Conservation (phyloP, 2,329 filamentous ascomycete genomes). For the Bipolaris zeicola region DNA sequence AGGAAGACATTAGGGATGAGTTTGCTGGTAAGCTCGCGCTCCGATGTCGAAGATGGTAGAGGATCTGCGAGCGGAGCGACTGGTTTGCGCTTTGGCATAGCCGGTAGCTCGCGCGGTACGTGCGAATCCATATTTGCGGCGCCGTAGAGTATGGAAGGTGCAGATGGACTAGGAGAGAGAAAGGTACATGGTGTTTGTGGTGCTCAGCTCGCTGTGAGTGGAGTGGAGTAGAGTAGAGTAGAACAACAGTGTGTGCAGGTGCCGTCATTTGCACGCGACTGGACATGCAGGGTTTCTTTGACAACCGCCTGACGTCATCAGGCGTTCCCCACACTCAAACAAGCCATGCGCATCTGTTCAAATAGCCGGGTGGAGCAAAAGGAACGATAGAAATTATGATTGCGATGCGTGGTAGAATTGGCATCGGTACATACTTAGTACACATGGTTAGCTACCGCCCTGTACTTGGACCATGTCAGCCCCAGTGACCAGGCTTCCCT, state of each 20-base stretch:
- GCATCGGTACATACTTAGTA: too few species aligned
- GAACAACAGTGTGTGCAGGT: conserved; percentile 1
- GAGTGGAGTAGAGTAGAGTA: too few species aligned
- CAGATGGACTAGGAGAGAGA: neutral
- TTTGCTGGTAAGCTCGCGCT: conserved; percentile 20
- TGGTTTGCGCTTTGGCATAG: conserved; percentile 19
- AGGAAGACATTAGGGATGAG: conserved; percentile 23
- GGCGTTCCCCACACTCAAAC: neutral
- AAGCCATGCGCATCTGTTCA: neutral
- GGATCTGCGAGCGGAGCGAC: conserved; percentile 10
- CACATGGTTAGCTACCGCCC: too few species aligned
- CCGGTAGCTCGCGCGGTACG: conserved; percentile 10
- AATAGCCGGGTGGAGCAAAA: neutral
- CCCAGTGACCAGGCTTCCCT: too few species aligned
- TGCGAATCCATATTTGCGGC: conserved; percentile 16
- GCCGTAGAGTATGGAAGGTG: neutral
- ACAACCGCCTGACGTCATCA: conserved; percentile 19
- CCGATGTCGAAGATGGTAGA: conserved; percentile 8
- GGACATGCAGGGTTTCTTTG: conserved; percentile 8
- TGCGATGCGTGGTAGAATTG: too few species aligned
- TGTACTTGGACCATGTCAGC: too few species aligned
- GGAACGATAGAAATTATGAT: too few species aligned
- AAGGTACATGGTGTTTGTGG: conserved; percentile 8
- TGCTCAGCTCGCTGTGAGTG: neutral
- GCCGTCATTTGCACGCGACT: conserved; percentile 4